Base-by-base conservation (phyloP, 768 basidiomycete species). In the Tylopilus vinaceipallidus region DNA sequence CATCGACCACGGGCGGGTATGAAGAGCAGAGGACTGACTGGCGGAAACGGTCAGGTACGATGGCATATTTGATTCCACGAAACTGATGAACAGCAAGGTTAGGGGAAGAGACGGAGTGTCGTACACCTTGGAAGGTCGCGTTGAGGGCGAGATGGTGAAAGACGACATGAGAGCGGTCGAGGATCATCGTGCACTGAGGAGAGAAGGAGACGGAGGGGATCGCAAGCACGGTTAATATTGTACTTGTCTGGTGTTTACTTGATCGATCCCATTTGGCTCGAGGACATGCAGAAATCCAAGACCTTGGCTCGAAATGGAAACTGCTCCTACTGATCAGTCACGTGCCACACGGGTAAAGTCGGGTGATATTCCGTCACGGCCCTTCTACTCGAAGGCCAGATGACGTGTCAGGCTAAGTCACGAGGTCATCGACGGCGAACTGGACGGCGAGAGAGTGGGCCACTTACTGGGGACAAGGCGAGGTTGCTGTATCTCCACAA, bases 61-160 rank as follows among this genome's bases (percentile, higher is more conserved):
- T 73, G 20, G 85, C 88, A 56, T 89, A 91, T 71, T 87, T 88
- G 61, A 91, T 83, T 33, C 88, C 88, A 19, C 81, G 78, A 58
- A 81, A 91, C 61, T 89, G 88, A 58, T 85, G 81, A 53, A 91
- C 74, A 12, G 74, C 76, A 0, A 70, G 61, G 41, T 78, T 77
- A 22, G 73, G 65, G 0, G 82, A 77, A 5, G 88, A 88, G 24
- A 80, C 53, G 9, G 76, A 54, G 62, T 89, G 88, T 29, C 80
- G 73, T 38, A 84, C 58, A 46, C 88, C 88, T 33, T 71, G 73
- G 68, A 91, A 89, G 9, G 82, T 80, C 0, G 87, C 83, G 41
- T 75, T 63, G 42, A 91, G 81, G 30, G 66, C 61, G 30, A 70
- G 48, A 66, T 88, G 85, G 53, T 78, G 73, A 38, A 84, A 66